A percentile compares a stretch with the other conserved stretches of the same genome.
Conservation (phyloP, 768 basidiomycete species). For the Leccinum variicolor region DNA sequence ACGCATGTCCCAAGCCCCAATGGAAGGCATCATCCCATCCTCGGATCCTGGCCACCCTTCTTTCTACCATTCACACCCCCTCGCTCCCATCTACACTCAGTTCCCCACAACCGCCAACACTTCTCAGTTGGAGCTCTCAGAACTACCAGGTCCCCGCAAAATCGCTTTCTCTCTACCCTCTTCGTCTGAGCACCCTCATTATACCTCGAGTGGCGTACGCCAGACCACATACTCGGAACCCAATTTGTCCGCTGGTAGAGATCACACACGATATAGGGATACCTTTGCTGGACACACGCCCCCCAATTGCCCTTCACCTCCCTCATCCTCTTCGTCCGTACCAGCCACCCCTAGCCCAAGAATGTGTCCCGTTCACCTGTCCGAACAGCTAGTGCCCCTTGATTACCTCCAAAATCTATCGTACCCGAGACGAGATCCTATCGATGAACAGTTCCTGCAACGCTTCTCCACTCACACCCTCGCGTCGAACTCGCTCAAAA, state of each 20-base stretch:
- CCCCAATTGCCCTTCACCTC: conserved; percentile 28
- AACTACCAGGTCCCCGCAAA: conserved; percentile 22
- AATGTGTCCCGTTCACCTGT: conserved; percentile 17
- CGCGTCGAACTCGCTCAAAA: conserved; percentile 19
- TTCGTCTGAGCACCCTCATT: conserved; percentile 22
- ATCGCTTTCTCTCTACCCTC: conserved; percentile 31
- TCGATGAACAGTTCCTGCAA: conserved; percentile 61
- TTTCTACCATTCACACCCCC: conserved; percentile 22
- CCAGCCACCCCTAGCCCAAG: conserved; percentile 37
- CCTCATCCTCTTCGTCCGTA: conserved; percentile 37
- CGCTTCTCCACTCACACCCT: conserved; percentile 43
- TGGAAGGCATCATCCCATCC: conserved; percentile 27
- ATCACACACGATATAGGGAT: conserved; percentile 23
- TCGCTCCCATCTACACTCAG: conserved; percentile 26
- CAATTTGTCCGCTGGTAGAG: conserved; percentile 20
- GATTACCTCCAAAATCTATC: conserved; percentile 55
- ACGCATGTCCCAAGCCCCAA: conserved; percentile 31
- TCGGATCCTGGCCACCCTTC: conserved; percentile 18
- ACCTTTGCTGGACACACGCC: conserved; percentile 18
- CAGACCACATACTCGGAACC: conserved; percentile 34
- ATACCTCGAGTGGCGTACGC: conserved; percentile 17
- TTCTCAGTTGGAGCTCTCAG: conserved; percentile 27
- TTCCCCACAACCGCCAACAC: conserved; percentile 31
- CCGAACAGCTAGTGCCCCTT: conserved; percentile 54
- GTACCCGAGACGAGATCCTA: conserved; percentile 57